A percentile compares a stretch with the other conserved stretches of the same genome.
phyloP scores from a whole-genome alignment of 2,329 filamentous ascomycete species.

The Fusarium vanettenii region DNA sequence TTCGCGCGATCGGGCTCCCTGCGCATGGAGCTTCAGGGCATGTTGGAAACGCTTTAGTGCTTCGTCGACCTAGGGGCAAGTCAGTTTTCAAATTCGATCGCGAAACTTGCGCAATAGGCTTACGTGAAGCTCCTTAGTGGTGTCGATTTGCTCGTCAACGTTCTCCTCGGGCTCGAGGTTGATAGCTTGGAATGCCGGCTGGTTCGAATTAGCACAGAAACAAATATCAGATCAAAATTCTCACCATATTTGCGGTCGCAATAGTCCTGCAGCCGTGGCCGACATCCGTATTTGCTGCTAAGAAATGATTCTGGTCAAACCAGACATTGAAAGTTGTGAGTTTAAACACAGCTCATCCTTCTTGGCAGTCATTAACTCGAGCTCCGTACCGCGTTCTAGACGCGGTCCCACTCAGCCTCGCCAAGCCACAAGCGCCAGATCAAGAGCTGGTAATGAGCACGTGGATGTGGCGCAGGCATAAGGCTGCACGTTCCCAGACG shows the following conservation, averaged over 20 bases:
- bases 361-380: conserved; percentile 36
- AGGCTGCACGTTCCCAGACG: conserved; percentile 29
- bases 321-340: conserved; percentile 10
- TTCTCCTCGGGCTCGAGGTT: conserved; percentile 96
- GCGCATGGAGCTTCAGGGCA: conserved; percentile 90
- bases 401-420: conserved; percentile 41
- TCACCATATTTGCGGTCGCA: conserved; percentile 41
- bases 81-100: conserved; percentile 3
- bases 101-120: conserved; percentile 3
- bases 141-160: conserved; percentile 90
- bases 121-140: conserved; percentile 91
- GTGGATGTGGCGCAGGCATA: conserved; percentile 42
- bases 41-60: conserved; percentile 93
- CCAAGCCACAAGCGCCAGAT: conserved; percentile 34
- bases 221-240: not conserved
- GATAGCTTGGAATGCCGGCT: conserved; percentile 83
- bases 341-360: conserved; percentile 24
- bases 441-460: conserved; percentile 19
- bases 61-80: conserved; percentile 78
- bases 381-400: conserved; percentile 37
- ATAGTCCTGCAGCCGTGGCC: conserved; percentile 16
- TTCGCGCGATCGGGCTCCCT: conserved; percentile 80
- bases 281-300: conserved; percentile 34
- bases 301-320: conserved; percentile 1
- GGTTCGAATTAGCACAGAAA: conserved; percentile 25